Base-by-base conservation (phyloP, 2,329 filamentous ascomycete species). In the Aspergillus sp. region DNA sequence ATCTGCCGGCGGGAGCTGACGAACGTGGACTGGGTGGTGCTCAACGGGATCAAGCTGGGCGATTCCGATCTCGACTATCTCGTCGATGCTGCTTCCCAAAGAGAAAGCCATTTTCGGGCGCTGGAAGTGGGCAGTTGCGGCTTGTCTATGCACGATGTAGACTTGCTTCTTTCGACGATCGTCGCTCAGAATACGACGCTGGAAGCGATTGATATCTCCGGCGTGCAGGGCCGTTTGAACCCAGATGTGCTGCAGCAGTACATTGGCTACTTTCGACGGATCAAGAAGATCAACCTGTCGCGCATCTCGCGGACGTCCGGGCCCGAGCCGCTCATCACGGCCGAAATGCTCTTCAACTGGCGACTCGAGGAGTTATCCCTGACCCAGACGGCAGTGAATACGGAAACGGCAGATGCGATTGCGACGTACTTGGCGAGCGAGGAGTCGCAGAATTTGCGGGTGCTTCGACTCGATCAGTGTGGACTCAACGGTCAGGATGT, bases 41-140 rank as follows among this genome's bases (percentile, higher is more conserved):
- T 87, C 48, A 86, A 81, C 50, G 81, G 81, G 8, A 83, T 86
- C 50, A 76, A 79, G 49, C 74, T 87, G n/a, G 82, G 81, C 36
- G 83, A 87, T 45, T 80, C 80, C 0, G 84, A 87, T 63, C 68
- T 86, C 45, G 83, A 86, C 52, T 74, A 71, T 55, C 57, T 84
- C 41, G 80, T 85, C 40, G 81, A 82, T 52, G 81, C 82, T n/a
- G 79, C 82, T 7, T 81, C 82, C 1, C 80, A 85, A 50, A 73
- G 76, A 52, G 72, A 71, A 28, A 83, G 82, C 47, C 80, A 83
- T 56, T 71, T 87, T 45, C 78, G 83, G 42, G 83, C 81, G 1
- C 70, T 87, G 12, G 83, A 86, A 57, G 72, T 85, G 46, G 81
- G 81, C 43, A 75, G 79, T 40, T 86, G 83, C 47, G 69, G 69